These are phyloP conservation scores for Cyberlindnera petersonii DNA, from an alignment of 805 yeast species.

Conservation along the genomic window DNA sequence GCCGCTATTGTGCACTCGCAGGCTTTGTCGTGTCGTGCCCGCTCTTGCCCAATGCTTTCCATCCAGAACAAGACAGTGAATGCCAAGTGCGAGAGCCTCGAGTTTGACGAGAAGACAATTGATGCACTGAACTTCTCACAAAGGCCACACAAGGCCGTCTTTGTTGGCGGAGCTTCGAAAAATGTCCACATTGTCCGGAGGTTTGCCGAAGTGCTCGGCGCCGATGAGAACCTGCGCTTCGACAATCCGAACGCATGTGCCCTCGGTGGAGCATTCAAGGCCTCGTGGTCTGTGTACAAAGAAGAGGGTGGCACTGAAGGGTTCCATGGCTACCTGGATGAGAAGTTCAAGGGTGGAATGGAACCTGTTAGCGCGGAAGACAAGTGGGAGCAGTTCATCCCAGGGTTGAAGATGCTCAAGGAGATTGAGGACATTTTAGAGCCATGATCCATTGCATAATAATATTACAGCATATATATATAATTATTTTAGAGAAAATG, in stretches of 20 bases:
- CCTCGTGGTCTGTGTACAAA: slow-evolving; percentile 57
- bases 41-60: slow-evolving; percentile 75
- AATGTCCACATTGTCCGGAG: slow-evolving; percentile 64
- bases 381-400: slow-evolving; percentile 14
- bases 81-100: slow-evolving; percentile 14
- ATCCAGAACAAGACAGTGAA: slow-evolving; percentile 11
- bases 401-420: slow-evolving; percentile 18
- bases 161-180: slow-evolving; percentile 85
- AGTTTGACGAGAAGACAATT: slow-evolving; percentile 33
- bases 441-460: not conserved
- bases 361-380: slow-evolving; percentile 11
- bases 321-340: slow-evolving; percentile 44
- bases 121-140: slow-evolving; percentile 25
- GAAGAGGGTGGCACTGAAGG: slow-evolving; percentile 14
- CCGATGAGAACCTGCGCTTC: slow-evolving; percentile 52
- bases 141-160: slow-evolving; percentile 66
- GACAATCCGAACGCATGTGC: slow-evolving; percentile 91
- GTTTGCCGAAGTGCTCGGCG: slow-evolving; percentile 72
- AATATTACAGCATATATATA: too few species aligned
- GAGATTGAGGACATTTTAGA: slow-evolving; percentile 14
- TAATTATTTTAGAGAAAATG: too few species aligned
- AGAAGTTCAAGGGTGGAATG: slow-evolving; percentile 27
- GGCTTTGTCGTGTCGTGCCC: slow-evolving; percentile 75
- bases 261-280: slow-evolving; percentile 83
- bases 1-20: slow-evolving; percentile 80